Evolutionary conservation across 306 rosid species (phyloP).

Genomic region (Delonix regia): DNA sequence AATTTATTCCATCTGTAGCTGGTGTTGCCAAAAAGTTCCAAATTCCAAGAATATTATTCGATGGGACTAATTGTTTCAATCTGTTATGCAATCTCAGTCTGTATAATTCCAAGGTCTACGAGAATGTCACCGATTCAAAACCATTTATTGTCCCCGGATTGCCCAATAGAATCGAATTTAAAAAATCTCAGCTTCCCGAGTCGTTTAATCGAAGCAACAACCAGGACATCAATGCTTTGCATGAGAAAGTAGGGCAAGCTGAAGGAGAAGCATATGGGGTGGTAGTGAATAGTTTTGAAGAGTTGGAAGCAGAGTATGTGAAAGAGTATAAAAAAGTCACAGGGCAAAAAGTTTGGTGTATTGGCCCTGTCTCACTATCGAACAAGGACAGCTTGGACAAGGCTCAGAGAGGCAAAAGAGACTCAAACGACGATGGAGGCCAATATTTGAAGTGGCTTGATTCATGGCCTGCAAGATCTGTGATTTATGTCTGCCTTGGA

Average conservation of each 20-base stretch:
- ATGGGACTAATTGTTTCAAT: slow-evolving; percentile 41
- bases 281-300: slow-evolving; percentile 52
- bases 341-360: slow-evolving; percentile 45
- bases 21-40: slow-evolving; percentile 33
- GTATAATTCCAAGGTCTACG: slow-evolving; percentile 12
- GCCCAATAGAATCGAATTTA: slow-evolving; percentile 37
- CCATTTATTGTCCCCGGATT: slow-evolving; percentile 34
- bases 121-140: slow-evolving; percentile 19
- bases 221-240: neutral
- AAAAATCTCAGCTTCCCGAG: slow-evolving; percentile 33
- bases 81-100: slow-evolving; percentile 39
- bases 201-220: neutral
- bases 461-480: slow-evolving; percentile 44
- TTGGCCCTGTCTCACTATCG: slow-evolving; percentile 53
- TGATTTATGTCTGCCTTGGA: slow-evolving; percentile 60
- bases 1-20: slow-evolving; percentile 44
- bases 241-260: neutral
- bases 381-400: slow-evolving; percentile 41
- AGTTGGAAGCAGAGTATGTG: slow-evolving; percentile 44
- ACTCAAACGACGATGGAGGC: slow-evolving; percentile 19
- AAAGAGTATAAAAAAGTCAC: slow-evolving; percentile 26
- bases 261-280: slow-evolving; percentile 41
- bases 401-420: slow-evolving; percentile 48
- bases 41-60: slow-evolving; percentile 56
- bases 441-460: slow-evolving; percentile 59